Conservation (phyloP, 331 rosid species). For the Malus hybrid region DNA sequence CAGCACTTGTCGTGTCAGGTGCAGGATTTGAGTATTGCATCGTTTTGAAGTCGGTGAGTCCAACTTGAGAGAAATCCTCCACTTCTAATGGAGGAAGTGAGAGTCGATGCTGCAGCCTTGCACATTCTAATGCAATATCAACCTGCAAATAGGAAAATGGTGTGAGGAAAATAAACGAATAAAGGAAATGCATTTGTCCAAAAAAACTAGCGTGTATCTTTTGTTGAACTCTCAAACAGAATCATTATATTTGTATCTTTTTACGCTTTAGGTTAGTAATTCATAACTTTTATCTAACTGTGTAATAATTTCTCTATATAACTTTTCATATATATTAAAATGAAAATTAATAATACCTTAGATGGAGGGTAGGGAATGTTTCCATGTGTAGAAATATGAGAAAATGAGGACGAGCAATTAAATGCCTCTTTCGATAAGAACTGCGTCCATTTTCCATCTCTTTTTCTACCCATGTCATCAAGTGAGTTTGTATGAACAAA, state of each 20-base stretch:
- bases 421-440: constrained; percentile 46
- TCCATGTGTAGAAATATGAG: constrained; percentile 40
- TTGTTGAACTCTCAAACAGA: neutral
- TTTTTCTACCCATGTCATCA: constrained; percentile 19
- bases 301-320: too few species aligned
- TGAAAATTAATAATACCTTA: constrained; percentile 34
- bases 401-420: constrained; percentile 20
- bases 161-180: neutral
- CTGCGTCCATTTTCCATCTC: constrained; percentile 49
- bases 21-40: constrained; percentile 23
- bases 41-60: constrained; percentile 40
- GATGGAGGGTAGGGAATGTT: constrained; percentile 66
- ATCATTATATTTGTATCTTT: neutral
- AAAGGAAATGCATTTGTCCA: neutral
- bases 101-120: constrained; percentile 88
- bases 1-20: constrained; percentile 29
- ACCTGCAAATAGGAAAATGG: constrained; percentile 34
- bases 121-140: constrained; percentile 86
- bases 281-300: too few species aligned
- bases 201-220: neutral
- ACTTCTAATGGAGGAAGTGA: constrained; percentile 74
- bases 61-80: constrained; percentile 57
- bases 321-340: neutral
- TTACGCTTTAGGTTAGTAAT: too few species aligned
- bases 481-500: constrained; percentile 8